phyloP scores from a whole-genome alignment of 495 filamentous ascomycete species.

The Penicillium fimorum region DNA sequence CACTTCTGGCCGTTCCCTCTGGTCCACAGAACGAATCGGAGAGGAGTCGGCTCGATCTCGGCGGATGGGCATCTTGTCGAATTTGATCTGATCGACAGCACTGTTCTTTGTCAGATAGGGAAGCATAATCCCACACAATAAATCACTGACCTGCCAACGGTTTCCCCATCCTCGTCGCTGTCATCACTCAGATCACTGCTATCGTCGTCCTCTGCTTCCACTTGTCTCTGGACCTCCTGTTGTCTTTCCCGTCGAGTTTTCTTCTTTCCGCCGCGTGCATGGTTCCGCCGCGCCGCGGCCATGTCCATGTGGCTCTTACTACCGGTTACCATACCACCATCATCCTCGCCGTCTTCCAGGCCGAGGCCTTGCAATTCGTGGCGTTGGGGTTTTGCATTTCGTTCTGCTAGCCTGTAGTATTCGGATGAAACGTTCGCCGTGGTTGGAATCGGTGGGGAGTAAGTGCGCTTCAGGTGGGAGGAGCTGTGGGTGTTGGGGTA shows the following conservation, averaged over 20 bases:
- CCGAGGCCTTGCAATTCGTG: slow-evolving; percentile 38
- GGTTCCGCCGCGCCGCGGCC: slow-evolving; percentile 65
- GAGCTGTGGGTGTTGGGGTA: slow-evolving; percentile 34
- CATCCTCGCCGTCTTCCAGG: slow-evolving; percentile 68
- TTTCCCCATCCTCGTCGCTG: slow-evolving; percentile 84
- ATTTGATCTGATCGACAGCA: slow-evolving; percentile 80
- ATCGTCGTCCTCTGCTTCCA: slow-evolving; percentile 91
- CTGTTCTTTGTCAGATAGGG: slow-evolving; percentile 36
- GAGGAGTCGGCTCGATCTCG: slow-evolving; percentile 78
- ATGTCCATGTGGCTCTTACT: slow-evolving; percentile 73
- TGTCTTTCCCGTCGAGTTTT: slow-evolving; percentile 38
- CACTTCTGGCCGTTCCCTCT: slow-evolving; percentile 51
- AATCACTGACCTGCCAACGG: slow-evolving; percentile 35
- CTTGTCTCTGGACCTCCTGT: slow-evolving; percentile 55
- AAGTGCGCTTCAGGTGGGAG: slow-evolving; percentile 81
- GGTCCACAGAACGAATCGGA: slow-evolving; percentile 63
- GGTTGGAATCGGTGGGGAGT: slow-evolving; percentile 94
- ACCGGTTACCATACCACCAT: slow-evolving; percentile 77
- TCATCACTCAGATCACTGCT: slow-evolving; percentile 96
- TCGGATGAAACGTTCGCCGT: slow-evolving; percentile 69
- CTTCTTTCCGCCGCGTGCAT: slow-evolving; percentile 49
- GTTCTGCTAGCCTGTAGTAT: slow-evolving; percentile 60
- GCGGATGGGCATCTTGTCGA: slow-evolving; percentile 90
- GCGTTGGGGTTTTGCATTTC: slow-evolving; percentile 34
- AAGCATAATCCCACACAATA: neutral